phyloP scores from a whole-genome alignment of 768 basidiomycete genomes.

The Tubosaeta sp. region DNA sequence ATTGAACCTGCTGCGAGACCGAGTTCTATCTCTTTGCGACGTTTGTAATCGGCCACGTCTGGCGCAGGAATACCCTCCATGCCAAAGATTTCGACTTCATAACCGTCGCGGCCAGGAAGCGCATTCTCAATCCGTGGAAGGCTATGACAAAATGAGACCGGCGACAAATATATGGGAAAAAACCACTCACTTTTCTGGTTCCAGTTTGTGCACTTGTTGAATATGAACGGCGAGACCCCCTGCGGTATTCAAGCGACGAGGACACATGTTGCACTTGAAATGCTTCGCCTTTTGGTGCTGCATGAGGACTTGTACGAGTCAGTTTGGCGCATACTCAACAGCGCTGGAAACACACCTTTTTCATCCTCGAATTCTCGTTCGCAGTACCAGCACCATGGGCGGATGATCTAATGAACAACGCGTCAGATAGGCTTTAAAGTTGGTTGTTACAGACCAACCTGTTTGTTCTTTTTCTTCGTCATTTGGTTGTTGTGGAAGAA shows the following conservation, averaged over 20 bases:
- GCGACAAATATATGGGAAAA: not conserved
- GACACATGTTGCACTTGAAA: conserved; percentile 97
- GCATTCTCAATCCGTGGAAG: conserved; percentile 94
- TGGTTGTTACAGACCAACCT: conserved; percentile 27
- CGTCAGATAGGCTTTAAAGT: not conserved
- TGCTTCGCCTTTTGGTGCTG: conserved; percentile 99
- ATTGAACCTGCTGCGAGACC: conserved; percentile 81
- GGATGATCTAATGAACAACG: conserved; percentile 52
- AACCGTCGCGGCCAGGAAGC: conserved; percentile 92
- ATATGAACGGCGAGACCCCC: conserved; percentile 97
- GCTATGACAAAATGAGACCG: conserved; percentile 32
- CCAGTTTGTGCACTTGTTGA: conserved; percentile 99
- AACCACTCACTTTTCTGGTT: conserved; percentile 63
- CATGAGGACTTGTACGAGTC: conserved; percentile 70
- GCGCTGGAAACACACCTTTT: conserved; percentile 59
- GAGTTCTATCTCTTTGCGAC: conserved; percentile 90
- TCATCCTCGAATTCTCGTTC: conserved; percentile 99
- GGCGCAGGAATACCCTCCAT: conserved; percentile 98
- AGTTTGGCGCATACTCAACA: not conserved
- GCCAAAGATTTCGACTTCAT: conserved; percentile 98
- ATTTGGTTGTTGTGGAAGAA: conserved; percentile 28
- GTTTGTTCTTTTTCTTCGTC: conserved; percentile 56
- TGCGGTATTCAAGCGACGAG: conserved; percentile 91
- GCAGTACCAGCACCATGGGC: conserved; percentile 99
- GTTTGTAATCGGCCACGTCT: conserved; percentile 93